phyloP scores from a whole-genome alignment of 805 yeast genomes.

The Candida railenensis region DNA sequence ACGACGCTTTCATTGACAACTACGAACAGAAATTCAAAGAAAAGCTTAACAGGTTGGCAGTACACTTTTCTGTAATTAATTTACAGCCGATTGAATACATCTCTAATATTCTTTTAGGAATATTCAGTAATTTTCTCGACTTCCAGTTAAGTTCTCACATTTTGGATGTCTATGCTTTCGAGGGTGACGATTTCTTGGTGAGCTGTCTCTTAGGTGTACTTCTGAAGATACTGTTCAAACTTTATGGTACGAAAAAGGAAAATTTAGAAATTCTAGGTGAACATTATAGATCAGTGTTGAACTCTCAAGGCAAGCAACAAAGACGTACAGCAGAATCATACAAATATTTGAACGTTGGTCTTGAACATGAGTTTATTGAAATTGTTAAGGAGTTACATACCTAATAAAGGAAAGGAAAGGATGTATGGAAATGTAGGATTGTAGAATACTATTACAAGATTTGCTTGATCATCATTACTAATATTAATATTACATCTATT shows the following conservation, averaged over 20 bases:
- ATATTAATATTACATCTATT: slow-evolving; percentile 8
- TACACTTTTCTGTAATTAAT: slow-evolving; percentile 48
- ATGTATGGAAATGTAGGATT: background rate
- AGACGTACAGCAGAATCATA: slow-evolving; percentile 1
- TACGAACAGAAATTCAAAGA: slow-evolving; percentile 47
- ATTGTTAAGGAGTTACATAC: slow-evolving; percentile 27
- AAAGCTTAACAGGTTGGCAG: slow-evolving; percentile 41
- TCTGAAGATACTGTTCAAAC: slow-evolving; percentile 42
- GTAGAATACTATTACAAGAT: background rate
- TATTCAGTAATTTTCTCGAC: slow-evolving; percentile 46
- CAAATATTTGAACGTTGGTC: slow-evolving; percentile 48
- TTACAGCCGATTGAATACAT: slow-evolving; percentile 45
- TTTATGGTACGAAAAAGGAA: slow-evolving; percentile 52
- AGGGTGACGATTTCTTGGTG: slow-evolving; percentile 53
- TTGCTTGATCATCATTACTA: background rate
- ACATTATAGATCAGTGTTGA: slow-evolving; percentile 4
- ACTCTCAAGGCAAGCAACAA: background rate
- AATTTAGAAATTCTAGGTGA: slow-evolving; percentile 32
- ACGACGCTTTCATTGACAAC: slow-evolving; percentile 23
- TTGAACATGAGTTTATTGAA: slow-evolving; percentile 47
- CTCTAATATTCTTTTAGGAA: slow-evolving; percentile 35
- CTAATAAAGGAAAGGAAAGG: background rate
- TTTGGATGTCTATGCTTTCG: slow-evolving; percentile 60
- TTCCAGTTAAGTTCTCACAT: slow-evolving; percentile 49
- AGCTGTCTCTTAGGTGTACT: slow-evolving; percentile 55